Evolutionary conservation across 768 basidiomycete genomes (phyloP).

Genomic region (Lactifluus hygrophoroides): DNA sequence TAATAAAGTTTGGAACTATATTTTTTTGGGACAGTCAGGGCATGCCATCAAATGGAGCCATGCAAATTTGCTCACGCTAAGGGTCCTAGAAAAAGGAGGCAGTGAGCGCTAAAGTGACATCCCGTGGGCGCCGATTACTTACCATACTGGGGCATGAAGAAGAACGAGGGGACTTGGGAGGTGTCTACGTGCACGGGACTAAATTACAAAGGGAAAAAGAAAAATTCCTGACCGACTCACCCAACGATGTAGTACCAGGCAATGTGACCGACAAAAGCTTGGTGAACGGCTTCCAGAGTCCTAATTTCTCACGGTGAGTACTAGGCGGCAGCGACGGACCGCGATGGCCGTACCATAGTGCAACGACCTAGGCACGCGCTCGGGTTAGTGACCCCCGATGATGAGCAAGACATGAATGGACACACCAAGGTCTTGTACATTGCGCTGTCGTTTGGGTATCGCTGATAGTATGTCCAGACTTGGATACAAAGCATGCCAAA

Average conservation of each 20-base stretch:
- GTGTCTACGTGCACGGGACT: not conserved
- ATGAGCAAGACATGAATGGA: not conserved
- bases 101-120: not conserved
- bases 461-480: constrained; percentile 14
- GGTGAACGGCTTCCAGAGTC: constrained; percentile 15
- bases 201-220: not conserved
- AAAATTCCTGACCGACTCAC: not conserved
- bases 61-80: constrained; percentile 11
- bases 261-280: constrained; percentile 15
- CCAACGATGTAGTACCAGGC: constrained; percentile 11
- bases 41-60: not conserved
- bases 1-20: constrained; percentile 12
- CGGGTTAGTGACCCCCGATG: not conserved
- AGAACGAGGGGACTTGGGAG: constrained; percentile 1
- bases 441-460: constrained; percentile 15
- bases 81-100: constrained; percentile 7
- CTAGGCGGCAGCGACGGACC: not conserved
- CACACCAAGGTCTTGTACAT: constrained; percentile 18
- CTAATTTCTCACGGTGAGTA: not conserved
- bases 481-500: constrained; percentile 20
- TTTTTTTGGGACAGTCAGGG: not conserved
- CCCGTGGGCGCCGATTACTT: not conserved
- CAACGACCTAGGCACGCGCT: not conserved
- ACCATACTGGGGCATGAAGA: constrained; percentile 16
- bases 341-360: constrained; percentile 10